A percentile compares a stretch with the other conserved stretches of the same genome.
Evolutionary conservation across 164 flowering plant genomes (phyloP).

Genomic region (Malania oleifera): DNA sequence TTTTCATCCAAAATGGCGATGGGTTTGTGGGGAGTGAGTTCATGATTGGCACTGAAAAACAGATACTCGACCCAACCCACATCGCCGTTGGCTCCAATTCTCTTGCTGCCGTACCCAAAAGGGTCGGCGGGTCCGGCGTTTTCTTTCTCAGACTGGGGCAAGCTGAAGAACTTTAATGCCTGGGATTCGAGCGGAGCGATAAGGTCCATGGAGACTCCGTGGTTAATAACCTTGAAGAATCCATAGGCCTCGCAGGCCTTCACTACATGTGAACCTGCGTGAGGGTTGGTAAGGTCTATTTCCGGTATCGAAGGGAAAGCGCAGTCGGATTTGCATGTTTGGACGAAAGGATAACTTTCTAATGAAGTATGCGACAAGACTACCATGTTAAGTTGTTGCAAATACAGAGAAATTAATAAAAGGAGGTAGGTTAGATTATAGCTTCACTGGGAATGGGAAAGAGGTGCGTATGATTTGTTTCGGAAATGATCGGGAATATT

Average conservation of each 20-base stretch:
- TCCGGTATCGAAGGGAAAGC: constrained; percentile 43
- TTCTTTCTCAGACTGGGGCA: constrained; percentile 60
- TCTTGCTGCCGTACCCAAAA: constrained; percentile 75
- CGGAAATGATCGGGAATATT: too few species aligned
- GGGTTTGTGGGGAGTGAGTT: constrained; percentile 24
- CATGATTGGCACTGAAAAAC: constrained; percentile 44
- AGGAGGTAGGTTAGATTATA: too few species aligned
- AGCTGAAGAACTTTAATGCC: constrained; percentile 53
- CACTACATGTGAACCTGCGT: constrained; percentile 39
- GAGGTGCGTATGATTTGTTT: too few species aligned
- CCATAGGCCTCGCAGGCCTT: constrained; percentile 79
- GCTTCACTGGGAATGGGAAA: too few species aligned
- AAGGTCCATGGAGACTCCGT: constrained; percentile 59
- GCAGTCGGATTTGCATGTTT: constrained; percentile 43
- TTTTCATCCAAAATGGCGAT: constrained; percentile 31
- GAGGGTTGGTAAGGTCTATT: constrained; percentile 60
- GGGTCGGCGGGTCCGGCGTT: constrained; percentile 62
- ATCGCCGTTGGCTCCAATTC: constrained; percentile 84
- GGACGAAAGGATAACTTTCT: constrained; percentile 36
- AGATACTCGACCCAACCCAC: constrained; percentile 94
- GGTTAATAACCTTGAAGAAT: constrained; percentile 80
- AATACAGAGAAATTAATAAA: neutral
- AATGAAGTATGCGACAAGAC: constrained; percentile 52
- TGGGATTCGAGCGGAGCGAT: constrained; percentile 46
- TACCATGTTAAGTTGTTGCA: constrained; percentile 63